Conservation (phyloP, 495 filamentous ascomycete genomes). For the Aspergillus carlsbadensis region DNA sequence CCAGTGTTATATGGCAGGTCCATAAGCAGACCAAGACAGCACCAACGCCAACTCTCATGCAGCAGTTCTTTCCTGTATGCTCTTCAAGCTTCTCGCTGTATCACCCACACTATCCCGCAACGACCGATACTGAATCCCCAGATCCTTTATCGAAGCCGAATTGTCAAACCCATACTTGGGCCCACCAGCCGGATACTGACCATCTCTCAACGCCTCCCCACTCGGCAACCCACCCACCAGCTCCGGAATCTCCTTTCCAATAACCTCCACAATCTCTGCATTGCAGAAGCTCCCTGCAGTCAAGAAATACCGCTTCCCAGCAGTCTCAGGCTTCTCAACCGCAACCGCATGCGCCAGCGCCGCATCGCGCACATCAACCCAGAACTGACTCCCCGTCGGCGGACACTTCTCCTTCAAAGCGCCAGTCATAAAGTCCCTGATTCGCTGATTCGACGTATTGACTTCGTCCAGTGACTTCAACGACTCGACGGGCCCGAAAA, state of each 20-base stretch:
- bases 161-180: slow-evolving; percentile 42
- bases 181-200: slow-evolving; percentile 39
- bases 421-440: slow-evolving; percentile 48
- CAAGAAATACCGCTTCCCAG: slow-evolving; percentile 61
- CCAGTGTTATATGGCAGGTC: too few species aligned
- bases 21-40: not conserved
- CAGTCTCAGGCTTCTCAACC: slow-evolving; percentile 54
- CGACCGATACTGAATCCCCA: slow-evolving; percentile 47
- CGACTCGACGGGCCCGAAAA: slow-evolving; percentile 58
- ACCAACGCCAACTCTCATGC: not conserved
- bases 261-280: slow-evolving; percentile 53
- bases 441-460: slow-evolving; percentile 57
- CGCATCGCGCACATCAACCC: slow-evolving; percentile 58
- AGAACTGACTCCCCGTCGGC: slow-evolving; percentile 47
- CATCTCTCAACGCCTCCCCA: slow-evolving; percentile 31
- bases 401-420: slow-evolving; percentile 52
- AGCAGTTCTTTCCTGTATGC: not conserved
- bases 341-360: slow-evolving; percentile 61
- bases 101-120: slow-evolving; percentile 51
- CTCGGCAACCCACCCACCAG: slow-evolving; percentile 49
- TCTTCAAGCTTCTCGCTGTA: slow-evolving; percentile 26
- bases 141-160: slow-evolving; percentile 39
- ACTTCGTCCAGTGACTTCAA: slow-evolving; percentile 48
- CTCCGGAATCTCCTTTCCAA: slow-evolving; percentile 59
- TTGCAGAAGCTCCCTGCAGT: slow-evolving; percentile 54